Conservation (phyloP, 192 early-diverging fungal species). For the Backusella sp. region DNA sequence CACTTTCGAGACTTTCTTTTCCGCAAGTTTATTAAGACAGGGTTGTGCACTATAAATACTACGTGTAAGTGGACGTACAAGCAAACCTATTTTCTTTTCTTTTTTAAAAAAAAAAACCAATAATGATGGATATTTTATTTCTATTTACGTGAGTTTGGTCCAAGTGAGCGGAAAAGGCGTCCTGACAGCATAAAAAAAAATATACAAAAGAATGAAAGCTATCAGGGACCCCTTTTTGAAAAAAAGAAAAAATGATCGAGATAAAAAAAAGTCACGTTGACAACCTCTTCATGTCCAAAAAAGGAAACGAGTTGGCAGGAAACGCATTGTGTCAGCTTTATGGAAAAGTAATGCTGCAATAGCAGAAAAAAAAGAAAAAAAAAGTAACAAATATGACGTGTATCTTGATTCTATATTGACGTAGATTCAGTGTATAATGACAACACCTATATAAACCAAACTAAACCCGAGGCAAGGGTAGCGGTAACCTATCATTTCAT, state of each 20-base stretch:
- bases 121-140: neutral
- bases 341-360: too few species aligned
- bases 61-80: slow-evolving; percentile 5
- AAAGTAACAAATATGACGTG: too few species aligned
- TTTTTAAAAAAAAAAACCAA: neutral
- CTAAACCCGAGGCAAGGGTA: too few species aligned
- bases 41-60: neutral
- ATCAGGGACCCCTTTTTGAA: neutral
- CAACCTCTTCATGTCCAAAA: neutral
- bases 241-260: neutral
- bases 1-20: neutral
- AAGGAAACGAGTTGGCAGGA: neutral
- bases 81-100: neutral
- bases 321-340: too few species aligned
- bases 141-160: neutral
- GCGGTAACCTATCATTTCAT: too few species aligned
- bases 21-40: neutral
- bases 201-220: neutral
- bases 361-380: too few species aligned
- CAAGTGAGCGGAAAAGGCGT: neutral
- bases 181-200: neutral
- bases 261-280: neutral
- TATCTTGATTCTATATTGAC: too few species aligned
- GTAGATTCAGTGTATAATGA: too few species aligned
- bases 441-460: too few species aligned